Percentiles rank a stretch among this genome's conserved stretches.
These are phyloP conservation scores for Hansfordia pulvinata DNA, from an alignment of 2,329 filamentous ascomycete genomes.

Conservation along the genomic window DNA sequence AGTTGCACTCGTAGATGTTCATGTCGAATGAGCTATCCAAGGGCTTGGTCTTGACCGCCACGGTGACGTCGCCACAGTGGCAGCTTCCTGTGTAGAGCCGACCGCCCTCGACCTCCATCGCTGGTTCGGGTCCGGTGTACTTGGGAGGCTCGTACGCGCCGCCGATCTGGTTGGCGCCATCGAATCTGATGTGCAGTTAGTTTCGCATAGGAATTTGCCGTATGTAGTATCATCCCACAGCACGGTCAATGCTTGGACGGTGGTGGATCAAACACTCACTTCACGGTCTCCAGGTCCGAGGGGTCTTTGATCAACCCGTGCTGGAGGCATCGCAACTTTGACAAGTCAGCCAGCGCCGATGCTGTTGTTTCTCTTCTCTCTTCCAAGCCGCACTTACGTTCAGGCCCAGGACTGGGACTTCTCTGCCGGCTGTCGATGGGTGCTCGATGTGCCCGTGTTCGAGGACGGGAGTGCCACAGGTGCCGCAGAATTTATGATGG, in stretches of 20 bases:
- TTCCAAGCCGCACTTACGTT: no score
- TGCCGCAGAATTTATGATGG: conserved; percentile 1
- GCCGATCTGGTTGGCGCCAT: conserved; percentile 21
- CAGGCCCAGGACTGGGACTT: no score
- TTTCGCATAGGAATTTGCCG: no score
- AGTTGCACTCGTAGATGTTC: conserved; percentile 29
- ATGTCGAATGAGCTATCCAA: conserved; percentile 22
- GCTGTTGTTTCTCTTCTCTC: no score
- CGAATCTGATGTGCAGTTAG: no score
- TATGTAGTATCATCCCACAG: no score
- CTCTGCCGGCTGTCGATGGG: no score
- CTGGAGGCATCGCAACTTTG: conserved; percentile 26
- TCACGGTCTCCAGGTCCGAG: conserved; percentile 20
- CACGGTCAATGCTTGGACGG: no score
- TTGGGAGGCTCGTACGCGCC: conserved; percentile 18
- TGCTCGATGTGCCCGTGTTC: neutral
- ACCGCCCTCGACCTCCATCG: conserved; percentile 19
- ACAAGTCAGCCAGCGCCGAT: no score
- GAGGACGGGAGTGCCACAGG: neutral
- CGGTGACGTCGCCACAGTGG: conserved; percentile 34
- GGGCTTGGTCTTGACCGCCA: conserved; percentile 27
- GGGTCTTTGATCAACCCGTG: conserved; percentile 24
- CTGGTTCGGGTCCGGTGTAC: conserved; percentile 27
- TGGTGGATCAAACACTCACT: conserved; percentile 15
- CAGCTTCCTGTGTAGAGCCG: conserved; percentile 34